phyloP scores from a whole-genome alignment of 129 eudicot genomes.

The Apium graveolens region DNA sequence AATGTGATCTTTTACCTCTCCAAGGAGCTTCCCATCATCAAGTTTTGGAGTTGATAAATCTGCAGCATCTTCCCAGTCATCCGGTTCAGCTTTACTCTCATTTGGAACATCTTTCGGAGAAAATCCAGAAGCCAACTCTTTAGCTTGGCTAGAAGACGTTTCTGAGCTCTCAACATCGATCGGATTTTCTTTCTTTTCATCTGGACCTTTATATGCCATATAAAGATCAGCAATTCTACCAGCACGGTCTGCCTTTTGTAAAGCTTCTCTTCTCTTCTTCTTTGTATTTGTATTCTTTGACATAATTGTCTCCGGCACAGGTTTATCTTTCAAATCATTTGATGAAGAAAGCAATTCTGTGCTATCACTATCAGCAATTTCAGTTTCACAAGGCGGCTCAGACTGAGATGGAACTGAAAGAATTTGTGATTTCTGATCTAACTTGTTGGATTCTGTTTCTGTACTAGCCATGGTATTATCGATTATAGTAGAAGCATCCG shows the following conservation, averaged over 20 bases:
- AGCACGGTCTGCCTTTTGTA: constrained; percentile 66
- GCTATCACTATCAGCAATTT: constrained; percentile 13
- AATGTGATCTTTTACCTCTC: constrained; percentile 13
- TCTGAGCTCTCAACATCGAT: constrained; percentile 28
- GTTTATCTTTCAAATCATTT: constrained; percentile 29
- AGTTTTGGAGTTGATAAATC: constrained; percentile 66
- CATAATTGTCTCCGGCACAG: constrained; percentile 26
- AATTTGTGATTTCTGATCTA: constrained; percentile 23
- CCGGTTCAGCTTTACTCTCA: constrained; percentile 61
- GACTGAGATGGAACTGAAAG: constrained; percentile 26
- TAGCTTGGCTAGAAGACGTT: constrained; percentile 18
- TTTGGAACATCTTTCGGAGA: constrained; percentile 26
- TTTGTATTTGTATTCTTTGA: constrained; percentile 33
- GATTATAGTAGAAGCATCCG: constrained; percentile 19
- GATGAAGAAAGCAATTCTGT: constrained; percentile 25
- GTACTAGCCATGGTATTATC: constrained; percentile 14
- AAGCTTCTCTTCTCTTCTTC: constrained; percentile 53
- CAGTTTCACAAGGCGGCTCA: constrained; percentile 32
- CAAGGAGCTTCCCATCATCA: constrained; percentile 24
- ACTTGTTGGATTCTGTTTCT: constrained; percentile 18
- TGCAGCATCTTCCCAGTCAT: constrained; percentile 98
- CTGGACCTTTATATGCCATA: constrained; percentile 83
- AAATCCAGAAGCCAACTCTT: constrained; percentile 21
- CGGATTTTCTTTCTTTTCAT: constrained; percentile 56
- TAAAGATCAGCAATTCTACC: constrained; percentile 69